phyloP scores from a whole-genome alignment of 2,329 filamentous ascomycete species.

The Neocucurbitaria cava region DNA sequence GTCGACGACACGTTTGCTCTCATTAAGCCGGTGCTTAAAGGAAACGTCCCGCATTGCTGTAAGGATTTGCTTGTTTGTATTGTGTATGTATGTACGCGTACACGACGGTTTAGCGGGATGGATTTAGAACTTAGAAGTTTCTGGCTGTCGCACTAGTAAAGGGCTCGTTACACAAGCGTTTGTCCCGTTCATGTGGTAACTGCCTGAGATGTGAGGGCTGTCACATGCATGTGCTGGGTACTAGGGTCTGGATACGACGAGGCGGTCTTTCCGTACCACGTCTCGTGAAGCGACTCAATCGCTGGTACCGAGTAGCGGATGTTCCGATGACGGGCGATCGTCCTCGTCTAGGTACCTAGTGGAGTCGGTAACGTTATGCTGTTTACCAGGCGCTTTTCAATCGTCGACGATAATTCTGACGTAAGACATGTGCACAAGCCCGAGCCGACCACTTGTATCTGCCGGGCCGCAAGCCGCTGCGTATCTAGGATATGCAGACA shows the following conservation, averaged over 20 bases:
- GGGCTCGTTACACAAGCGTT: neutral
- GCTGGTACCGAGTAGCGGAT: neutral
- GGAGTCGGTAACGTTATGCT: neutral
- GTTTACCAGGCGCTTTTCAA: neutral
- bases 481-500: neutral
- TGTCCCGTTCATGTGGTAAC: neutral
- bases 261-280: neutral
- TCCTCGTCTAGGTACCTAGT: neutral
- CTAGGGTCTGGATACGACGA: neutral
- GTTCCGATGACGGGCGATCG: neutral
- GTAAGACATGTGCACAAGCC: neutral
- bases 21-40: neutral
- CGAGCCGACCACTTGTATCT: neutral
- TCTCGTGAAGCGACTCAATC: neutral
- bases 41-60: neutral
- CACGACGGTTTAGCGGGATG: neutral
- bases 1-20: neutral
- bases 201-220: neutral
- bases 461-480: neutral
- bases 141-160: neutral
- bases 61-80: neutral
- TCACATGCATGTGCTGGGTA: neutral
- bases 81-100: too few relatives aligned
- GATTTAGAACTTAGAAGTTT: neutral
- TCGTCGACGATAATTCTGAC: neutral